Evolutionary conservation across 768 basidiomycete species (phyloP).

Genomic region (Sporobolomyces pararoseus): DNA sequence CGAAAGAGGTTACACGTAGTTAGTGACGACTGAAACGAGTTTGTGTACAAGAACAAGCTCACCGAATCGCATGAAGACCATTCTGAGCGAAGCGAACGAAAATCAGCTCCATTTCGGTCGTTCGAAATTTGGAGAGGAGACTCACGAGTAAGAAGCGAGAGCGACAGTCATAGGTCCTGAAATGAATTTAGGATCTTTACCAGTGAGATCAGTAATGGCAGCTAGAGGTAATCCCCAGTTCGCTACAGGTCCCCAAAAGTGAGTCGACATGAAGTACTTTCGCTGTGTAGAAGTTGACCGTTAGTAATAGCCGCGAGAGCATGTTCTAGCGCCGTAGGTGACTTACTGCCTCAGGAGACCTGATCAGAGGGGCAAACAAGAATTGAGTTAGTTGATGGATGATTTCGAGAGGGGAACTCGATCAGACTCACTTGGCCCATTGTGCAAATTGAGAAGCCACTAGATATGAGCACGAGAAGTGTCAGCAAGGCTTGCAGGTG

Average conservation of each 20-base stretch:
- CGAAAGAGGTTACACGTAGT: background rate
- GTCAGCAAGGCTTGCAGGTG: no score
- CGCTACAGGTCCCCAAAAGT: conserved; percentile 56
- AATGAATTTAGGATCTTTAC: conserved; percentile 91
- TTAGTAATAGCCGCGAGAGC: no score
- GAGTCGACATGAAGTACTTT: conserved; percentile 82
- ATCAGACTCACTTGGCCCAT: conserved; percentile 65
- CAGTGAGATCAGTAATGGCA: conserved; percentile 75
- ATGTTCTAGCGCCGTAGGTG: no score
- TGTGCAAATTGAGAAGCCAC: conserved; percentile 78
- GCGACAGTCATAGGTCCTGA: conserved; percentile 96
- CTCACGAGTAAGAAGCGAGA: conserved; percentile 80
- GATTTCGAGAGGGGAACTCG: background rate
- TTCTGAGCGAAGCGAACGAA: conserved; percentile 47
- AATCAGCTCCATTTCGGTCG: conserved; percentile 3
- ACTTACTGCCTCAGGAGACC: conserved; percentile 62
- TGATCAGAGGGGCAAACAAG: background rate
- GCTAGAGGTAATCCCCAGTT: conserved; percentile 98
- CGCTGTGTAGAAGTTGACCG: conserved; percentile 48
- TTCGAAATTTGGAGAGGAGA: conserved; percentile 20
- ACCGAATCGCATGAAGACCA: conserved; percentile 96
- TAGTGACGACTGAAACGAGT: background rate
- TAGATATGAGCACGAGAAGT: background rate
- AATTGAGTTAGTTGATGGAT: background rate
- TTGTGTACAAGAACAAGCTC: no score